A percentile compares a stretch with the other conserved stretches of the same genome.
Evolutionary conservation across 768 basidiomycete genomes (phyloP).

Genomic region (Pisolithus sp.): DNA sequence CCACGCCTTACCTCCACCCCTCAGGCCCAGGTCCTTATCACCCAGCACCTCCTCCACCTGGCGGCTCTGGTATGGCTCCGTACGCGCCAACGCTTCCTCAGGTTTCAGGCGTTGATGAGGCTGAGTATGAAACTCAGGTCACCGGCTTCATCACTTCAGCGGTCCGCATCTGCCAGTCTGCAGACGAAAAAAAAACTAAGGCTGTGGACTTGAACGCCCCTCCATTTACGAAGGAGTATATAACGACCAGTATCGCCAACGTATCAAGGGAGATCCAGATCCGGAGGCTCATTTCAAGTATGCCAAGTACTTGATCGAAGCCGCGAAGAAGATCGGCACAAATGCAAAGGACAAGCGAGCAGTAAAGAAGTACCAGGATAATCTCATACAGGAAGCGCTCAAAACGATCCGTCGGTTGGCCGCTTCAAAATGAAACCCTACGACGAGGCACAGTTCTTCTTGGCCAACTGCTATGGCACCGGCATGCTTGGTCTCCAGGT

Average conservation of each 20-base stretch:
- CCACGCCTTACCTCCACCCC: slow-evolving; percentile 28
- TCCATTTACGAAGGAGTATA: slow-evolving; percentile 92
- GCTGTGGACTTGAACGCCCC: slow-evolving; percentile 78
- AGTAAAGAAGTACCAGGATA: slow-evolving; percentile 86
- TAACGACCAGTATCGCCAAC: slow-evolving; percentile 95
- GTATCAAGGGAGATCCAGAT: slow-evolving; percentile 97
- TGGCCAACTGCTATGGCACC: slow-evolving; percentile 95
- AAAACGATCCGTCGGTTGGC: slow-evolving; percentile 91
- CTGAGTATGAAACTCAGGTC: slow-evolving; percentile 52
- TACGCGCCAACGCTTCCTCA: slow-evolving; percentile 25
- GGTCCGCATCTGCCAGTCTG: slow-evolving; percentile 49
- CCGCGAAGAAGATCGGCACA: slow-evolving; percentile 83
- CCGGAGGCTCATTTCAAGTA: slow-evolving; percentile 97
- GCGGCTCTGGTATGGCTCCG: slow-evolving; percentile 7
- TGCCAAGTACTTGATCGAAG: slow-evolving; percentile 98
- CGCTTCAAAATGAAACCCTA: slow-evolving; percentile 88
- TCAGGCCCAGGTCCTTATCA: slow-evolving; percentile 16
- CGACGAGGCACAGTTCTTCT: slow-evolving; percentile 96
- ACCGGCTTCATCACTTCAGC: slow-evolving; percentile 40
- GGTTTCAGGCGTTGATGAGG: slow-evolving; percentile 24
- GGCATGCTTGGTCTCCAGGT: slow-evolving; percentile 93
- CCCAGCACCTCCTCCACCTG: slow-evolving; percentile 13
- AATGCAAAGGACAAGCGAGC: slow-evolving; percentile 71
- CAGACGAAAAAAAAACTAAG: slow-evolving; percentile 66
- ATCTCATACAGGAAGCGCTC: slow-evolving; percentile 80